phyloP scores from a whole-genome alignment of 1,284 basidiomycete genomes.

The Ceratobasidium sp. region DNA sequence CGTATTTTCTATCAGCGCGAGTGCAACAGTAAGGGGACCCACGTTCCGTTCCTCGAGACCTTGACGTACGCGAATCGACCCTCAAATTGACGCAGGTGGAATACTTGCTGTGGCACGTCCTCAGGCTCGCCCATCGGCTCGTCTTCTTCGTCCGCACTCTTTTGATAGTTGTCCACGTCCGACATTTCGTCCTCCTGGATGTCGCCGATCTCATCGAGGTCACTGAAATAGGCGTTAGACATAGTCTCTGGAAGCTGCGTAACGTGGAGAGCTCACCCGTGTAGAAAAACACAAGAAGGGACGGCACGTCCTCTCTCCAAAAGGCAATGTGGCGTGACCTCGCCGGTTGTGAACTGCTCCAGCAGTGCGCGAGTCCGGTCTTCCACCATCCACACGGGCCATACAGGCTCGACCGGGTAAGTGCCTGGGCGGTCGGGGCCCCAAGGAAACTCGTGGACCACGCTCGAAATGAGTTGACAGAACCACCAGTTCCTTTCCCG shows the following conservation, averaged over 20 bases:
- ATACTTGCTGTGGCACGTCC: too few species aligned
- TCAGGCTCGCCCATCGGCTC: too few species aligned
- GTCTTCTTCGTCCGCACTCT: too few species aligned
- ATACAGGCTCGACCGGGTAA: not conserved
- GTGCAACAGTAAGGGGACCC: too few species aligned
- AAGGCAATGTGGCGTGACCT: not conserved
- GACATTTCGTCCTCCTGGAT: too few species aligned
- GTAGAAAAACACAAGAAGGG: not conserved
- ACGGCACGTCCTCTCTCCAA: not conserved
- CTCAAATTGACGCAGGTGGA: too few species aligned
- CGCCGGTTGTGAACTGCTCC: not conserved
- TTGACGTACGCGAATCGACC: too few species aligned
- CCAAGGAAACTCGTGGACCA: conserved; percentile 11
- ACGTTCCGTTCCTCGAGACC: too few species aligned
- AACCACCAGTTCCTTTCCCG: not conserved
- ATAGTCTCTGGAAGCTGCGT: not conserved
- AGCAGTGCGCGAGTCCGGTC: not conserved
- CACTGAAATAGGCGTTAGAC: not conserved
- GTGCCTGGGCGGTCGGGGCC: not conserved
- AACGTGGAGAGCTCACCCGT: conserved; percentile 1
- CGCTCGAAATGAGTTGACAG: conserved; percentile 20
- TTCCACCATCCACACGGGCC: not conserved
- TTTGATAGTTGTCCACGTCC: too few species aligned
- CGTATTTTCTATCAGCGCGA: too few species aligned
- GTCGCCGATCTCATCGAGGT: too few species aligned